Evolutionary conservation across 345 rosid species (phyloP).

Genomic region (Excoecaria cochinchinensis): DNA sequence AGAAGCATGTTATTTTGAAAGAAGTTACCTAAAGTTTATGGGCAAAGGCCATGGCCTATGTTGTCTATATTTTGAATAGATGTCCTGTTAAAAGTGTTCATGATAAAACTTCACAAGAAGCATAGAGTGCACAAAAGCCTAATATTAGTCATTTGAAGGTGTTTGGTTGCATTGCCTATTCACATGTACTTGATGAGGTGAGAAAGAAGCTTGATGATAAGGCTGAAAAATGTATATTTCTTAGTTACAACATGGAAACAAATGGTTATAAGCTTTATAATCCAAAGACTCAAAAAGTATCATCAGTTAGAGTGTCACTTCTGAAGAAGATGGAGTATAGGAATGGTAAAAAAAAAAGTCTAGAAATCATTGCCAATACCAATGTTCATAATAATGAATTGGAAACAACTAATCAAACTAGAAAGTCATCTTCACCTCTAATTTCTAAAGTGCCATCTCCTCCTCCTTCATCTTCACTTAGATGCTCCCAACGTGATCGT

Average conservation of each 20-base stretch:
- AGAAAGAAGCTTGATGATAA: too few species aligned
- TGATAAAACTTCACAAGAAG: not conserved
- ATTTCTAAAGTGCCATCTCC: not conserved
- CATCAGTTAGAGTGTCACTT: not conserved
- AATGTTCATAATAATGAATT: not conserved
- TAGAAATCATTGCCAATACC: not conserved
- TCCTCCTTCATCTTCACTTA: not conserved
- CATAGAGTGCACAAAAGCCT: not conserved
- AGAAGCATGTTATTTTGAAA: too few species aligned
- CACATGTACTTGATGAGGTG: not conserved
- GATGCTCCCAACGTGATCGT: not conserved
- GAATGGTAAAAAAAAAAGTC: not conserved
- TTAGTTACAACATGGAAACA: not conserved
- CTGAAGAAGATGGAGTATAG: not conserved
- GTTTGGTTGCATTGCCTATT: not conserved
- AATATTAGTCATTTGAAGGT: not conserved
- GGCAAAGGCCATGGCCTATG: not conserved
- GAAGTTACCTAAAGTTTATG: not conserved
- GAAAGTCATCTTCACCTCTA: not conserved
- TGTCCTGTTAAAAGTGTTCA: too few species aligned
- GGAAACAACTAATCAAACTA: not conserved
- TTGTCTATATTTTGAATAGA: not conserved
- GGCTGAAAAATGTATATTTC: not conserved
- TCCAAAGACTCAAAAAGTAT: not conserved
- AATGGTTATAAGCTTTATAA: constrained; percentile 1